These are phyloP conservation scores for Setaria italica DNA, from an alignment of 202 grass and related monocot genomes.

Conservation along the genomic window DNA sequence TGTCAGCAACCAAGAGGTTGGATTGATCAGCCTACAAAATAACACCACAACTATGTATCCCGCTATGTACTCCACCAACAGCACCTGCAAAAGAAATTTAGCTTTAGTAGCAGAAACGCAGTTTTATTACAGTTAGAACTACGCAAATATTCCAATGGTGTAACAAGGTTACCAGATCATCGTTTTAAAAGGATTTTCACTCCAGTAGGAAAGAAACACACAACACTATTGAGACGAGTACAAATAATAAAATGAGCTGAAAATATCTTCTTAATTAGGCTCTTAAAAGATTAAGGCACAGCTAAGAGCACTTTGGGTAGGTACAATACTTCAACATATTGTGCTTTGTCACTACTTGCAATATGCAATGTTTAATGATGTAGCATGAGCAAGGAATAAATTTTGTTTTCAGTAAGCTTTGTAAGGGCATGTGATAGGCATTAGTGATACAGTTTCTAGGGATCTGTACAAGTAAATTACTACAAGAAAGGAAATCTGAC, in stretches of 20 bases:
- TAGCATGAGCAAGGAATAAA: background rate
- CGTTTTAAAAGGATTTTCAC: background rate
- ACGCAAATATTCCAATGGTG: background rate
- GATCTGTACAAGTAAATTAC: conserved; percentile 23
- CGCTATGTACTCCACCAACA: conserved; percentile 56
- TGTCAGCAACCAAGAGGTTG: conserved; percentile 53
- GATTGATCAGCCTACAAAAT: conserved; percentile 65
- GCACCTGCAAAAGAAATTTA: conserved; percentile 40
- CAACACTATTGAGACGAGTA: background rate
- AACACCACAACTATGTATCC: conserved; percentile 54
- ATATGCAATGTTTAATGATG: background rate
- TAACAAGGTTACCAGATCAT: background rate
- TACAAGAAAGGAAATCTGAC: background rate
- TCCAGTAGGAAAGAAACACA: background rate
- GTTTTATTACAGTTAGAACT: background rate
- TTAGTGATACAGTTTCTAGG: background rate
- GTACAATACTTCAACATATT: background rate
- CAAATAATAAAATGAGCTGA: background rate
- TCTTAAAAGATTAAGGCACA: background rate
- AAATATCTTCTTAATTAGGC: conserved; percentile 2
- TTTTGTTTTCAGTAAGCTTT: background rate
- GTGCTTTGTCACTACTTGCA: conserved; percentile 19
- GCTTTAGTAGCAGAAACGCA: conserved; percentile 34
- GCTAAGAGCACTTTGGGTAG: background rate
- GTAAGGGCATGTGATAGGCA: background rate